These are phyloP conservation scores for Plasmopara halstedii DNA, from an alignment of 352 stramenopile genomes.

Conservation along the genomic window DNA sequence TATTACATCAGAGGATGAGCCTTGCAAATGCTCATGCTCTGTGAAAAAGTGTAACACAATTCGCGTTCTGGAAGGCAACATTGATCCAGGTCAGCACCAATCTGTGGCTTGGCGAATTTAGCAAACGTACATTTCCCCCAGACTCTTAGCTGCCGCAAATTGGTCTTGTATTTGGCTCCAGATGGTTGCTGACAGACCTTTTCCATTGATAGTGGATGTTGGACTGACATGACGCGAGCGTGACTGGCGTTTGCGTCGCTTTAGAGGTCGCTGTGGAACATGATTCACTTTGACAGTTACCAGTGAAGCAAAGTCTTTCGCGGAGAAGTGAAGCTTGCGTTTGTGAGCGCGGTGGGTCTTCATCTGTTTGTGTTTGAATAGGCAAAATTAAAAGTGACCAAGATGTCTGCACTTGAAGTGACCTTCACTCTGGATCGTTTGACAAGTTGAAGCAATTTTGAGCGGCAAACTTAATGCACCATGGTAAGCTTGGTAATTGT, in stretches of 20 bases:
- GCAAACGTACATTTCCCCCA: constrained; percentile 40
- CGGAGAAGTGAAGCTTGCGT: constrained; percentile 23
- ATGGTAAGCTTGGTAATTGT: too few species aligned
- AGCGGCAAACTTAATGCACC: too few species aligned
- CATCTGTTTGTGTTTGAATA: constrained; percentile 12
- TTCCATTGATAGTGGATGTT: background rate
- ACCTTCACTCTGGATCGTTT: constrained; percentile 16
- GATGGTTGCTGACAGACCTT: constrained; percentile 14
- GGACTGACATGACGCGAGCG: constrained; percentile 8
- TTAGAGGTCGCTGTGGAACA: constrained; percentile 7
- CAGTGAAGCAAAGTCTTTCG: constrained; percentile 5
- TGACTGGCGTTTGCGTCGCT: constrained; percentile 18
- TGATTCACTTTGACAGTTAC: constrained; percentile 12
- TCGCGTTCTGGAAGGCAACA: constrained; percentile 26
- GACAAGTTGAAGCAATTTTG: constrained; percentile 24
- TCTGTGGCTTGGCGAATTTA: background rate
- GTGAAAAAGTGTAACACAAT: constrained; percentile 57
- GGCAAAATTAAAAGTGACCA: constrained; percentile 25
- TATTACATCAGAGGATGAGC: background rate
- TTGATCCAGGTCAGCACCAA: background rate
- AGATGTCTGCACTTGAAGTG: constrained; percentile 13
- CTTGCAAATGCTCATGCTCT: constrained; percentile 40
- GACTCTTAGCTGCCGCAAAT: constrained; percentile 32
- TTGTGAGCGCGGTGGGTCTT: constrained; percentile 14
- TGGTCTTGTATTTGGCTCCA: constrained; percentile 33